Evolutionary conservation across 2,329 filamentous ascomycete species (phyloP).

Genomic region (Huntiella abstrusa): DNA sequence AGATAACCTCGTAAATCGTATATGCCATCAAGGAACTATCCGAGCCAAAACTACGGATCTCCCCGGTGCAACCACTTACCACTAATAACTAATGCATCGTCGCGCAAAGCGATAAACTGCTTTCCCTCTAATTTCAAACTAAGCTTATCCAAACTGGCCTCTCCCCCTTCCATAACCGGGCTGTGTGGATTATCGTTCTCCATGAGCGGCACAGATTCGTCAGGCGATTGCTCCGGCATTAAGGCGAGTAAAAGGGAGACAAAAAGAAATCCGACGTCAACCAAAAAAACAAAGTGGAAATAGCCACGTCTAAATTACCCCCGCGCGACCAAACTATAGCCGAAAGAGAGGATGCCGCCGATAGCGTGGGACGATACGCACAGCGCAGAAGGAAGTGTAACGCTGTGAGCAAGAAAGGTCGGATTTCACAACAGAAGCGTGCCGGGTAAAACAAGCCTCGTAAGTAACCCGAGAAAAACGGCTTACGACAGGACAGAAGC

Average conservation of each 20-base stretch:
- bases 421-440: too few species aligned
- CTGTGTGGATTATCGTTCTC: constrained; percentile 2
- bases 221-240: constrained; percentile 5
- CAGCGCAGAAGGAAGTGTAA: too few species aligned
- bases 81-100: not conserved
- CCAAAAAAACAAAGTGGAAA: too few species aligned
- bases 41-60: not conserved
- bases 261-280: not conserved
- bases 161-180: not conserved
- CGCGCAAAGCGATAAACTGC: not conserved
- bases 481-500: too few species aligned
- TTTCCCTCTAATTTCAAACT: constrained; percentile 13
- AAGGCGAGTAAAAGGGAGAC: not conserved
- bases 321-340: too few species aligned
- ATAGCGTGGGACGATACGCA: too few species aligned
- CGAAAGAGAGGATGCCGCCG: too few species aligned
- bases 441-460: too few species aligned
- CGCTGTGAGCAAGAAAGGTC: too few species aligned
- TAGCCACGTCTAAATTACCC: too few species aligned
- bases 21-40: not conserved
- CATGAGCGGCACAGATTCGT: constrained; percentile 10
- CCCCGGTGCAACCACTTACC: not conserved
- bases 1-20: not conserved
- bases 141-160: not conserved
- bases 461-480: too few species aligned